A percentile compares a stretch with the other conserved stretches of the same genome.
phyloP scores from a whole-genome alignment of 306 rosid species.

The Vachellia collinsii region DNA sequence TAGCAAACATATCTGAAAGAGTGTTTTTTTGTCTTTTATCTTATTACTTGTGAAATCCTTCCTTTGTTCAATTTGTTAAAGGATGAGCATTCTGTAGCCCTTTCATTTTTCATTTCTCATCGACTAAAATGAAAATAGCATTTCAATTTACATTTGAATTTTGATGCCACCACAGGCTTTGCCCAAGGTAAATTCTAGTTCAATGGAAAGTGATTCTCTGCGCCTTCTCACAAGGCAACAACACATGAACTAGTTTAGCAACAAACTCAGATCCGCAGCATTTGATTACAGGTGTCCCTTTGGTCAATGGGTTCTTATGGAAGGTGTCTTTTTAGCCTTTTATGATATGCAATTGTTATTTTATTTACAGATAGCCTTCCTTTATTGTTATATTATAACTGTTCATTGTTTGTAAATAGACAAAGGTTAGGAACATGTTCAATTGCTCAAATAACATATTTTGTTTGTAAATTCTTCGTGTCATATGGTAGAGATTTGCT shows the following conservation, averaged over 20 bases:
- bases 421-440: neutral
- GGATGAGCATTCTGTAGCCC: neutral
- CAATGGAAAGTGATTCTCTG: neutral
- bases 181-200: neutral
- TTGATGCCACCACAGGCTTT: neutral
- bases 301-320: neutral
- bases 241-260: neutral
- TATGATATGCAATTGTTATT: neutral
- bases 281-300: neutral
- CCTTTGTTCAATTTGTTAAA: neutral
- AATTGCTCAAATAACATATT: too few species aligned
- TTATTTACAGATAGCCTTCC: neutral
- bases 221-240: neutral
- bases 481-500: neutral
- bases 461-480: neutral
- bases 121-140: neutral
- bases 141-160: neutral
- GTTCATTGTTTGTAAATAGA: neutral
- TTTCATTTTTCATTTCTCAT: neutral
- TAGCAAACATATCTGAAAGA: neutral
- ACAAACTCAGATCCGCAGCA: neutral
- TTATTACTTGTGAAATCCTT: neutral
- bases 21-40: neutral
- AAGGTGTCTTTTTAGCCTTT: neutral
- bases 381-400: too few species aligned